Evolutionary conservation across 2,329 filamentous ascomycete genomes (phyloP).

Genomic region (Botrytis aclada): DNA sequence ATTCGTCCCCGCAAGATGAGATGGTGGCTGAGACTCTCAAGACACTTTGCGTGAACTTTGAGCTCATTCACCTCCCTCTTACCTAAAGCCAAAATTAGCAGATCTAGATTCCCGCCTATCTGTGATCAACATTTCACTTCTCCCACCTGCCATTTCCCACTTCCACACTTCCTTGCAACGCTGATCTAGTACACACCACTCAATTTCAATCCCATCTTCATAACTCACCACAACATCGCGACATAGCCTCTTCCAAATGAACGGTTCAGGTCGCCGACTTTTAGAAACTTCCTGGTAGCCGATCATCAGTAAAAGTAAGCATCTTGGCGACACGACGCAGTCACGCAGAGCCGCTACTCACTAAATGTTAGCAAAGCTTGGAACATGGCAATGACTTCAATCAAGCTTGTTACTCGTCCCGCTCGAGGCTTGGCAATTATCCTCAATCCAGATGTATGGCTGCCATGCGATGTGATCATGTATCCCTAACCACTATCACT

Average conservation of each 20-base stretch:
- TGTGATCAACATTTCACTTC: not conserved
- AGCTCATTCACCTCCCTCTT: not conserved
- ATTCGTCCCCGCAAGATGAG: constrained; percentile 5
- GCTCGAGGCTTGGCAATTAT: not conserved
- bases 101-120: constrained; percentile 5
- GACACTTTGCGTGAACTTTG: not conserved
- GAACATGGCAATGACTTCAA: not conserved
- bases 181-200: constrained; percentile 3
- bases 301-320: not conserved
- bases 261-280: constrained; percentile 4
- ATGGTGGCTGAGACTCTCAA: constrained; percentile 1
- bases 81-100: not conserved
- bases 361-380: not conserved
- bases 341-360: not conserved
- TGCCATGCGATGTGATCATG: not conserved
- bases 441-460: not conserved
- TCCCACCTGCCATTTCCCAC: not conserved
- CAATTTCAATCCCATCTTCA: not conserved
- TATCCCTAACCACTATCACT: not conserved
- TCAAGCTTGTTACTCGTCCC: not conserved
- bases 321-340: not conserved
- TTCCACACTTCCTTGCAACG: not conserved
- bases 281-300: not conserved
- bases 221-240: not conserved
- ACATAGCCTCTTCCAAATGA: not conserved